Conservation (phyloP, 1,139 yeast genomes). For the Diutina catenulata region DNA sequence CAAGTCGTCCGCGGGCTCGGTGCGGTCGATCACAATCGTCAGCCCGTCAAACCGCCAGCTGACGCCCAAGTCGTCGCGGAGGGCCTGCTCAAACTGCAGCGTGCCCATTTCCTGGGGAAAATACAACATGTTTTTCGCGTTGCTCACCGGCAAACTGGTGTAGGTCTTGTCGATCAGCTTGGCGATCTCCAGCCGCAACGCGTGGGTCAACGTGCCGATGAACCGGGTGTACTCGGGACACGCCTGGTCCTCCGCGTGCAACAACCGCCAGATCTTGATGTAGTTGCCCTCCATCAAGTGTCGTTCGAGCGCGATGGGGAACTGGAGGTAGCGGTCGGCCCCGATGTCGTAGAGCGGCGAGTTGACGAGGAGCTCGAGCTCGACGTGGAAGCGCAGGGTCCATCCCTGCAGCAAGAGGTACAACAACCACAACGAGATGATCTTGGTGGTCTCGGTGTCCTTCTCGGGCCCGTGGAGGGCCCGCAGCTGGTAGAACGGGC, state of each 20-base stretch:
- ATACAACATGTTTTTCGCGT: constrained; percentile 73
- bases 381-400: constrained; percentile 81
- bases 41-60: constrained; percentile 60
- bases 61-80: constrained; percentile 35
- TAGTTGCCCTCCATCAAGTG: constrained; percentile 96
- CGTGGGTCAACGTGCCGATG: constrained; percentile 52
- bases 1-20: constrained; percentile 21
- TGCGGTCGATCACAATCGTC: constrained; percentile 37
- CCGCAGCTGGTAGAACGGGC: constrained; percentile 53
- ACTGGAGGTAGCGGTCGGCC: constrained; percentile 47
- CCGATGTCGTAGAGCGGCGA: constrained; percentile 33
- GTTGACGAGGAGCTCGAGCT: constrained; percentile 61
- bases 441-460: constrained; percentile 48
- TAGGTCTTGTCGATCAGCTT: constrained; percentile 75
- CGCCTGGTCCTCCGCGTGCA: constrained; percentile 43
- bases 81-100: constrained; percentile 44
- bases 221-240: constrained; percentile 51
- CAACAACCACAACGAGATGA: constrained; percentile 66
- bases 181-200: constrained; percentile 84
- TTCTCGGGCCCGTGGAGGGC: constrained; percentile 45
- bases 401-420: constrained; percentile 73
- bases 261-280: constrained; percentile 80
- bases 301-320: constrained; percentile 82
- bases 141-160: constrained; percentile 61
- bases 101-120: constrained; percentile 54